Base-by-base conservation (phyloP, 2,329 filamentous ascomycete genomes). In the Penicillium sp. region DNA sequence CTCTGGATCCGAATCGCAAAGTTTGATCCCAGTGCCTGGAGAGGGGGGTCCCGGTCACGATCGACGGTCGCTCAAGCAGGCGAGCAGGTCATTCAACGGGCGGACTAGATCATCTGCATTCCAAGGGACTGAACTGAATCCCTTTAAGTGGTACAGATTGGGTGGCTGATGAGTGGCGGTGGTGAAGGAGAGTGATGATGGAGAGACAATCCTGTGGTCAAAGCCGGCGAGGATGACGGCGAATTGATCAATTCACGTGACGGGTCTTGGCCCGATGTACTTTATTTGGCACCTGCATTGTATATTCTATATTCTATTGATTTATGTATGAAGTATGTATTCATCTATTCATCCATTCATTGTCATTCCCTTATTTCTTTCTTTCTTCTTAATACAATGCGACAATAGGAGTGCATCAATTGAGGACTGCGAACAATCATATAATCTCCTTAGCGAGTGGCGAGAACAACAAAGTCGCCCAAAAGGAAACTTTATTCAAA, bases 1-100 rank as follows among this genome's bases (percentile, higher is more conserved):
- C 56, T 55, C 56, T 40, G 54, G 57, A 49, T 62, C 59, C 59
- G 55, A 61, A 60, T 62, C 58, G 62, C 58, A 49, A 59, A 56
- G 46, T 62, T 60, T 50, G 55, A 60, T 55, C 57, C 36, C 55
- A 62, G 58, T 54, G 60, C 57, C 64, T 59, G 47, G 60, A 65
- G 64, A 62, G 68, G 65, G 61, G 61, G 61, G 55, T 57, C 68
- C 64, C 62, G 67, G 66, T 65, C 65, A 70, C 64, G 63, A 58
- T 68, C 67, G 70, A 69, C 66, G 64, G 63, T 68, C 67, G 70
- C 70, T 73, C 69, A 68, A 64, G 65, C 66, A 63, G 65, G 64
- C 68, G 66, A 70, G 63, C 65, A 70, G 60, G 64, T 71, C 66
- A 65, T 69, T 70, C 62, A 61, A 68, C 68, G 64, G 65, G 60